Evolutionary conservation across 441 rosid genomes (phyloP).

Genomic region (Aquilaria agallochum): DNA sequence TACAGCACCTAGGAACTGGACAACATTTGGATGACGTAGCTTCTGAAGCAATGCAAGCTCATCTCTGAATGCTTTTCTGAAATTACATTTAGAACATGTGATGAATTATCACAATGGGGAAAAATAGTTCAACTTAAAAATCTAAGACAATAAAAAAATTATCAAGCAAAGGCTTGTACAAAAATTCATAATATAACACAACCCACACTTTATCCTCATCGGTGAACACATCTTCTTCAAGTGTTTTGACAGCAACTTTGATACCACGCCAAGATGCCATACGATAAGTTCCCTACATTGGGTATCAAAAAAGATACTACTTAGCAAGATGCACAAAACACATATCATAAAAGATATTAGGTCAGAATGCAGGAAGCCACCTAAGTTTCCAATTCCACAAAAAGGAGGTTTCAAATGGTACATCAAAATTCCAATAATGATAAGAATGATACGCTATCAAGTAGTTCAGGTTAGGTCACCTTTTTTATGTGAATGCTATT

Average conservation of each 20-base stretch:
- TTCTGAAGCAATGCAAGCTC: conserved; percentile 81
- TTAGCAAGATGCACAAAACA: conserved; percentile 1
- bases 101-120: conserved; percentile 9
- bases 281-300: conserved; percentile 61
- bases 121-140: background rate
- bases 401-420: background rate
- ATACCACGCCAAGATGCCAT: conserved; percentile 78
- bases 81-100: conserved; percentile 15
- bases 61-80: conserved; percentile 69
- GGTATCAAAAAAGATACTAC: background rate
- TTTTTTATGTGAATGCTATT: conserved; percentile 58
- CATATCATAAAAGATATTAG: too few species aligned
- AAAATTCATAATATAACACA: conserved; percentile 10
- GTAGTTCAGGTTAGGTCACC: conserved; percentile 24
- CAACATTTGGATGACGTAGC: conserved; percentile 82
- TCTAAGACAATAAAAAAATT: conserved; percentile 1
- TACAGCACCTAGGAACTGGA: conserved; percentile 81
- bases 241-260: conserved; percentile 71
- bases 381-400: background rate
- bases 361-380: too few species aligned
- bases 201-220: conserved; percentile 75
- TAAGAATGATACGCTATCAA: background rate
- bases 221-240: conserved; percentile 59
- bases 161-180: background rate
- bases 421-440: background rate